These are phyloP conservation scores for Neolecta irregularis DNA, from an alignment of 1,139 yeast genomes.

Conservation along the genomic window DNA sequence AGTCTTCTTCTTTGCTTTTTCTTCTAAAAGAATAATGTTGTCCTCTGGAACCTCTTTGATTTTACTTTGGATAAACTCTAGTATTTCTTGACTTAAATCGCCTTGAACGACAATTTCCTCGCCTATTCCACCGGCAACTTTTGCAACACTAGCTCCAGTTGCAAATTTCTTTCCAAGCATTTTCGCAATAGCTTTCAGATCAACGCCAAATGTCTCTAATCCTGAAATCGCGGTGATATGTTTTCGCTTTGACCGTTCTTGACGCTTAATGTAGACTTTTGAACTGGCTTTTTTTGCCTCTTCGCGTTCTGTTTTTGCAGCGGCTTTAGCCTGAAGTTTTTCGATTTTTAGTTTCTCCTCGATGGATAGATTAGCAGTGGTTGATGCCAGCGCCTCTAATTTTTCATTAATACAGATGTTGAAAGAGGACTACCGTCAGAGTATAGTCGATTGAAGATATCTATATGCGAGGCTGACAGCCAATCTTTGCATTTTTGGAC, in stretches of 20 bases:
- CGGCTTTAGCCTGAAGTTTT: slow-evolving; percentile 78
- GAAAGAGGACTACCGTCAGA: slow-evolving; percentile 30
- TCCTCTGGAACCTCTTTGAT: no score
- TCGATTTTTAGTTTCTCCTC: slow-evolving; percentile 75
- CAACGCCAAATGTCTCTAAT: slow-evolving; percentile 71
- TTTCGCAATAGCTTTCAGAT: slow-evolving; percentile 80
- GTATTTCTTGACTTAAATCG: slow-evolving; percentile 86
- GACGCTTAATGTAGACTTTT: slow-evolving; percentile 68
- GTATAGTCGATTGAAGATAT: slow-evolving; percentile 45
- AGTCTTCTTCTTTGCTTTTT: no score
- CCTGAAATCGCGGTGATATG: slow-evolving; percentile 79
- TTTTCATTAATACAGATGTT: background rate
- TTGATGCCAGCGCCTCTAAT: slow-evolving; percentile 24
- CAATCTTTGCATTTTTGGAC: slow-evolving; percentile 74
- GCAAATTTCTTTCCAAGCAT: slow-evolving; percentile 90
- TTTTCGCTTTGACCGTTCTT: slow-evolving; percentile 81
- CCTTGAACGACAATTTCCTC: slow-evolving; percentile 91
- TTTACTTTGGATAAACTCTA: slow-evolving; percentile 62
- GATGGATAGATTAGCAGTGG: slow-evolving; percentile 41
- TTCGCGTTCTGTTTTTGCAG: slow-evolving; percentile 75
- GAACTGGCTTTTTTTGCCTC: slow-evolving; percentile 61
- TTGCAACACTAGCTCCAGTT: slow-evolving; percentile 90
- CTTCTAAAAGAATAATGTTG: no score
- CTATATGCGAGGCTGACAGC: slow-evolving; percentile 47
- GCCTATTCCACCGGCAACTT: slow-evolving; percentile 80